phyloP scores from a whole-genome alignment of 257 asterid genomes.

The Fraxinus americana region DNA sequence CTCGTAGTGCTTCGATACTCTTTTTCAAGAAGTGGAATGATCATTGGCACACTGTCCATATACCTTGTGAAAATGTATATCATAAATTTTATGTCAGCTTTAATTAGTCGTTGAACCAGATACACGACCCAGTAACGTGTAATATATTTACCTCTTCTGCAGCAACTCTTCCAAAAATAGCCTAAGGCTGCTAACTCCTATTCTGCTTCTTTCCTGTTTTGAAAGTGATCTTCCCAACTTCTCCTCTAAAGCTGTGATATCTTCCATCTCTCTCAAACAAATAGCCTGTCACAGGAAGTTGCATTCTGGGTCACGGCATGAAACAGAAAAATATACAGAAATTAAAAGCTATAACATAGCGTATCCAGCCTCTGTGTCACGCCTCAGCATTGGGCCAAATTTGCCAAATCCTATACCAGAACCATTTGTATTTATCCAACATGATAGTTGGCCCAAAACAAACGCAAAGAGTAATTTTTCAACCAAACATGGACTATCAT shows the following conservation, averaged over 20 bases:
- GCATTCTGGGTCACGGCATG: conserved; percentile 16
- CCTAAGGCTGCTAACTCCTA: conserved; percentile 94
- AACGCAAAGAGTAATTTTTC: not conserved
- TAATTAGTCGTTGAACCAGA: conserved; percentile 20
- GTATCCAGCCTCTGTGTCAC: conserved; percentile 4
- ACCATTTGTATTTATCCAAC: conserved; percentile 23
- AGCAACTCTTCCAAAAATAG: conserved; percentile 90
- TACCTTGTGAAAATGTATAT: conserved; percentile 54
- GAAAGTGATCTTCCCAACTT: conserved; percentile 90
- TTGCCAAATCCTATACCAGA: not conserved
- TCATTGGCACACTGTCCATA: conserved; percentile 86
- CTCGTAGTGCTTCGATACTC: conserved; percentile 74
- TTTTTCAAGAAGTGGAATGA: conserved; percentile 94
- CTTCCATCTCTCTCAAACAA: conserved; percentile 81
- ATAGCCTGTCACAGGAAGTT: conserved; percentile 55
- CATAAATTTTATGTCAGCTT: conserved; percentile 27
- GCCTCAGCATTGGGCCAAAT: not conserved
- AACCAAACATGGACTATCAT: not conserved
- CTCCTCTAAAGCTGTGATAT: conserved; percentile 81
- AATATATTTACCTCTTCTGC: conserved; percentile 60
- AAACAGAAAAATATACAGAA: conserved; percentile 14
- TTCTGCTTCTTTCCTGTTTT: conserved; percentile 79
- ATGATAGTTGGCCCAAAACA: not conserved
- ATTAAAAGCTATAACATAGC: conserved; percentile 4
- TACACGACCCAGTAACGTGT: conserved; percentile 14